Evolutionary conservation across 129 eudicot genomes (phyloP).

Genomic region (Flaveria brownii): DNA sequence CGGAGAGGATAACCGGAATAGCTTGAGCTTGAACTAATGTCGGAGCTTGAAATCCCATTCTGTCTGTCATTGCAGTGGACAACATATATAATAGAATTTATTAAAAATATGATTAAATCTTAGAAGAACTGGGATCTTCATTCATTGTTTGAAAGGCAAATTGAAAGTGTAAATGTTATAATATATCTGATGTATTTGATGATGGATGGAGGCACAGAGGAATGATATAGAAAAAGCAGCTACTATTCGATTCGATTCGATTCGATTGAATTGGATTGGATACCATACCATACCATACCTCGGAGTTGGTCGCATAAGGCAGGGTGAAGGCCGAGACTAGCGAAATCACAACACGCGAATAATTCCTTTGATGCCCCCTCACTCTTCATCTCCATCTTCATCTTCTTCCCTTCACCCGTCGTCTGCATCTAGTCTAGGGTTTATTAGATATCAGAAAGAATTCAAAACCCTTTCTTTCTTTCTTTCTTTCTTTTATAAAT

Average conservation of each 20-base stretch:
- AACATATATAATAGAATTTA: no score
- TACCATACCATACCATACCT: slow-evolving; percentile 38
- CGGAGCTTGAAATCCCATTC: slow-evolving; percentile 78
- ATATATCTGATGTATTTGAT: no score
- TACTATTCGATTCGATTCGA: no score
- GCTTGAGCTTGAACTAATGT: slow-evolving; percentile 90
- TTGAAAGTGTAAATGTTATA: no score
- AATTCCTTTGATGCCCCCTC: slow-evolving; percentile 25
- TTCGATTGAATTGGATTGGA: no score
- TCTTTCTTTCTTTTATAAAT: not conserved
- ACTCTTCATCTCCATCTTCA: not conserved
- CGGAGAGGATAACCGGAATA: slow-evolving; percentile 81
- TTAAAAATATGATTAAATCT: no score
- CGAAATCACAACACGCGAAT: slow-evolving; percentile 75
- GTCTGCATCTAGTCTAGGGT: slow-evolving; percentile 17
- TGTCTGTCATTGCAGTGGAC: slow-evolving; percentile 39
- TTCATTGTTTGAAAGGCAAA: not conserved
- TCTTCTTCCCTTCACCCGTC: slow-evolving; percentile 17
- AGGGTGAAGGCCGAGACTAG: slow-evolving; percentile 80
- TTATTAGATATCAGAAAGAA: not conserved
- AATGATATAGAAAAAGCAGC: no score
- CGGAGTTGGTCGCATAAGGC: slow-evolving; percentile 63
- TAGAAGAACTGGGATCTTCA: not conserved
- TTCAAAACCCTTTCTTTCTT: no score
- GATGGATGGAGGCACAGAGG: no score